Percentiles rank a stretch among this genome's conserved stretches.
phyloP scores from a whole-genome alignment of 75 land plant species.

The Pinus albicaulis region DNA sequence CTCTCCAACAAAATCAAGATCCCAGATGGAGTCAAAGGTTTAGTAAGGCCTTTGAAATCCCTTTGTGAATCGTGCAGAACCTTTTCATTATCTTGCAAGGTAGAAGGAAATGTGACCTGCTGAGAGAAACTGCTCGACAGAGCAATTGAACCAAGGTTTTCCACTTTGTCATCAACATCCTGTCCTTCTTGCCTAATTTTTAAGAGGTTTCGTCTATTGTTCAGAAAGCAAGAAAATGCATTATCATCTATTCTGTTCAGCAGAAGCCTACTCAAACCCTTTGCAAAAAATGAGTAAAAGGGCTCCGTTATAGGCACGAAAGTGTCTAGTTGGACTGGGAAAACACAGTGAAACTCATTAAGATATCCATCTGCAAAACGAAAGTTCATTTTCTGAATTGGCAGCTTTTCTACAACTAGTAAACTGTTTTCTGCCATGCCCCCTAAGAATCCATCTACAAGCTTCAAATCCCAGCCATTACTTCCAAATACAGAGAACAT shows the following conservation, averaged over 20 bases:
- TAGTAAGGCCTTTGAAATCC: slow-evolving; percentile 23
- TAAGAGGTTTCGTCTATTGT: slow-evolving; percentile 9
- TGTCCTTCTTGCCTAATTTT: slow-evolving; percentile 10
- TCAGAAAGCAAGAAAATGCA: slow-evolving; percentile 17
- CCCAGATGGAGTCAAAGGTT: slow-evolving; percentile 11
- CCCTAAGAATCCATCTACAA: slow-evolving; percentile 25
- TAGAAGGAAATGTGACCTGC: slow-evolving; percentile 13
- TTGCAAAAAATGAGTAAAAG: slow-evolving; percentile 20
- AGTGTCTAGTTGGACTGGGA: slow-evolving; percentile 13
- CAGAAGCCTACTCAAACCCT: slow-evolving; percentile 15
- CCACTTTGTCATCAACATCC: neutral
- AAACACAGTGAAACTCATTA: slow-evolving; percentile 15
- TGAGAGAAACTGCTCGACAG: slow-evolving; percentile 22
- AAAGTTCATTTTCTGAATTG: slow-evolving; percentile 17
- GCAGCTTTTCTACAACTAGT: slow-evolving; percentile 15
- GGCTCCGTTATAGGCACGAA: slow-evolving; percentile 22
- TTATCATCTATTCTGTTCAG: slow-evolving; percentile 27
- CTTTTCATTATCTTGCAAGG: slow-evolving; percentile 27
- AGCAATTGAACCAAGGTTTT: slow-evolving; percentile 19
- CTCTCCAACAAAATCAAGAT: neutral
- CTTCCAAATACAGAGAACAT: slow-evolving; percentile 17
- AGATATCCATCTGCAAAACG: slow-evolving; percentile 30
- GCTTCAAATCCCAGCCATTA: slow-evolving; percentile 23
- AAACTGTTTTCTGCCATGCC: slow-evolving; percentile 24
- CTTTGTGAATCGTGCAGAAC: slow-evolving; percentile 19